Percentiles rank a stretch among this genome's conserved stretches.
phyloP scores from a whole-genome alignment of 2,329 filamentous ascomycete genomes.

The Hymenoscyphus scutula region DNA sequence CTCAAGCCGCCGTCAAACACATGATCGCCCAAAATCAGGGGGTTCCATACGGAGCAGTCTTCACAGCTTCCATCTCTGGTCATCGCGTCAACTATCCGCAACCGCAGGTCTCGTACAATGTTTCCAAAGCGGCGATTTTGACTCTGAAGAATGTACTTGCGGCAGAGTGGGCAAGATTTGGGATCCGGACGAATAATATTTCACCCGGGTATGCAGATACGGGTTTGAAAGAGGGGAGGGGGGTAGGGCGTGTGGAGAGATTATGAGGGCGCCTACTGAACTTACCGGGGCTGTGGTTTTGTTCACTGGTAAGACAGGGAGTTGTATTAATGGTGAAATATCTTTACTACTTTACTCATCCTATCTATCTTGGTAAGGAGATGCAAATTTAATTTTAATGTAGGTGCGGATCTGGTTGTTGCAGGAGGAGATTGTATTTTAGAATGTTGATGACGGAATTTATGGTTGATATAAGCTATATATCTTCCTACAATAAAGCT shows the following conservation, averaged over 20 bases:
- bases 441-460: constrained; percentile 1
- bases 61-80: constrained; percentile 66
- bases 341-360: too few species aligned
- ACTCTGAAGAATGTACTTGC: constrained; percentile 64
- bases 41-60: constrained; percentile 64
- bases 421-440: constrained; percentile 52
- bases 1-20: constrained; percentile 58
- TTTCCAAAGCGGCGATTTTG: constrained; percentile 65
- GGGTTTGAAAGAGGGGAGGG: constrained; percentile 60
- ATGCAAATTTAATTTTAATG: constrained; percentile 25
- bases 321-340: constrained; percentile 57
- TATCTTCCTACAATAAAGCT: too few species aligned
- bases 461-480: too few species aligned
- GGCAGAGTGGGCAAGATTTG: constrained; percentile 69
- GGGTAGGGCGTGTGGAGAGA: constrained; percentile 49
- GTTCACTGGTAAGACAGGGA: constrained; percentile 58
- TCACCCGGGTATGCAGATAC: constrained; percentile 70
- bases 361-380: too few species aligned
- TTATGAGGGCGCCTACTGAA: constrained; percentile 63
- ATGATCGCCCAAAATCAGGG: constrained; percentile 49
- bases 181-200: constrained; percentile 69
- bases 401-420: constrained; percentile 61
- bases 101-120: constrained; percentile 70
- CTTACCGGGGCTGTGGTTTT: constrained; percentile 61
- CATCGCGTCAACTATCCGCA: constrained; percentile 71